phyloP scores from a whole-genome alignment of 2,329 filamentous ascomycete genomes.

The Exophiala calicioides region DNA sequence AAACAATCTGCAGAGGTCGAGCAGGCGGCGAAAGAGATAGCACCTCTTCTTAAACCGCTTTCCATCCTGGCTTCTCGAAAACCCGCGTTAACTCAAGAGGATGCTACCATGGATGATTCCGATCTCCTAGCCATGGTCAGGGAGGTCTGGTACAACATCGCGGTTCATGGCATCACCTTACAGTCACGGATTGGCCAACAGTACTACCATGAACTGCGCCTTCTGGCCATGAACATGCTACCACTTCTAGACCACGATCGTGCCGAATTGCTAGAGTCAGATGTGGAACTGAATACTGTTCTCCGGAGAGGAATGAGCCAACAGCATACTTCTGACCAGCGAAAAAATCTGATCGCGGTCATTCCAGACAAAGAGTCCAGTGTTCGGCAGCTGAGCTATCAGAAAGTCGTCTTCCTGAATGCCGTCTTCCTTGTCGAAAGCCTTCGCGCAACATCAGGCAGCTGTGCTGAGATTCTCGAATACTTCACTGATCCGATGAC shows the following conservation, averaged over 20 bases:
- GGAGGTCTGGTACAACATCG: conserved; percentile 98
- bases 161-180: conserved; percentile 84
- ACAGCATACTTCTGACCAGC: conserved; percentile 76
- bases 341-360: conserved; percentile 71
- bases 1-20: conserved; percentile 77
- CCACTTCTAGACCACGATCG: conserved; percentile 86
- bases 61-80: conserved; percentile 75
- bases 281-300: conserved; percentile 94
- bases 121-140: conserved; percentile 73
- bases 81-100: conserved; percentile 31
- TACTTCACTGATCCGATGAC: conserved; percentile 95
- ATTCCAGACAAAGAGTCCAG: conserved; percentile 76
- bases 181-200: conserved; percentile 71
- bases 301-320: conserved; percentile 81
- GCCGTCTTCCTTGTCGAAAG: conserved; percentile 87
- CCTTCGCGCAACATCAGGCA: conserved; percentile 79
- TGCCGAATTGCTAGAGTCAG: conserved; percentile 87
- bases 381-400: conserved; percentile 79
- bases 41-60: conserved; percentile 82
- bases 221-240: conserved; percentile 83
- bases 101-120: conserved; percentile 54
- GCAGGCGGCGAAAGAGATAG: conserved; percentile 81
- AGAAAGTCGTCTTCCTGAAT: conserved; percentile 88
- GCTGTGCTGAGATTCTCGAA: conserved; percentile 83
- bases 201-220: conserved; percentile 73